Percentiles rank a stretch among this genome's conserved stretches.
Evolutionary conservation across 164 flowering plant species (phyloP).

Genomic region (Aristolochia contorta): DNA sequence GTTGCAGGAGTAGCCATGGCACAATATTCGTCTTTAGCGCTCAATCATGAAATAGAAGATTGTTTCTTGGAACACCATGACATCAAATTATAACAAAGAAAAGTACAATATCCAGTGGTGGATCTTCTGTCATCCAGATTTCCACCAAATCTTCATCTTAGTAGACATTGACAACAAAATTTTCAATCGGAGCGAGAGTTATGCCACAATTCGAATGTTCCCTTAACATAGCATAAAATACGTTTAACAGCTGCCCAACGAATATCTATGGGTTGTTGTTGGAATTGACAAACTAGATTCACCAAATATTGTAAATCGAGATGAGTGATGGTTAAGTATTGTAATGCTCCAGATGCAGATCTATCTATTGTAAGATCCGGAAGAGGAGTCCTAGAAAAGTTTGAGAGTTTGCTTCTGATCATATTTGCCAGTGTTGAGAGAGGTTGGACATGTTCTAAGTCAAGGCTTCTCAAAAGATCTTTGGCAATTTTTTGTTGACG

Average conservation of each 20-base stretch:
- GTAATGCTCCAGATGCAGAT: too few relatives aligned
- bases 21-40: constrained; percentile 4
- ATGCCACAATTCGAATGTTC: not conserved
- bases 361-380: too few relatives aligned
- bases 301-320: too few relatives aligned
- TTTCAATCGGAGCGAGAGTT: not conserved
- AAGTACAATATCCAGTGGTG: not conserved
- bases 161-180: not conserved
- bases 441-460: too few relatives aligned
- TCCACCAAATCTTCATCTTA: not conserved
- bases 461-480: too few relatives aligned
- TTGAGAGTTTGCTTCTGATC: too few relatives aligned
- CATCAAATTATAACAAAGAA: not conserved
- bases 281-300: not conserved
- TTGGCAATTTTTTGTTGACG: too few relatives aligned
- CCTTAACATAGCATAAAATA: not conserved
- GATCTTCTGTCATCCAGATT: not conserved
- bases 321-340: too few relatives aligned
- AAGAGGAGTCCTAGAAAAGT: too few relatives aligned
- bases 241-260: not conserved
- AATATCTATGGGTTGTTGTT: not conserved
- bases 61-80: constrained; percentile 9
- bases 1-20: not conserved
- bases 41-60: not conserved
- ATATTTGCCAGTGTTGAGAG: too few relatives aligned